Percentiles rank a stretch among this genome's conserved stretches.
Conservation (phyloP, 2,329 filamentous ascomycete species). For the Xylaria sp. region DNA sequence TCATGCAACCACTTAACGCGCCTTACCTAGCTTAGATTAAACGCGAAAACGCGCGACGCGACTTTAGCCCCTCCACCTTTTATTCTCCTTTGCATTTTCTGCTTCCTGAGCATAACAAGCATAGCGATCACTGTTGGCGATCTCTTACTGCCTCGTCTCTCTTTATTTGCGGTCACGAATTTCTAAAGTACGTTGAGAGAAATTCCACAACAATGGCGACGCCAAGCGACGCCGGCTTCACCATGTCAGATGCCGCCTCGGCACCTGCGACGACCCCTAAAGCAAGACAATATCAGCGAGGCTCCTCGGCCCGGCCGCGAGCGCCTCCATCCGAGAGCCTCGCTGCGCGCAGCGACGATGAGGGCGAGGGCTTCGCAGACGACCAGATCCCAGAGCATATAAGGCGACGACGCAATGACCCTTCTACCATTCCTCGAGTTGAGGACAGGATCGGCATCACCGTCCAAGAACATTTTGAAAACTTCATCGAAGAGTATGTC, state of each 20-base stretch:
- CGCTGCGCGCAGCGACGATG: slow-evolving; percentile 69
- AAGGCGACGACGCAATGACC: slow-evolving; percentile 57
- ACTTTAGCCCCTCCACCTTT: slow-evolving; percentile 35
- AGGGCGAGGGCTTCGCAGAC: slow-evolving; percentile 70
- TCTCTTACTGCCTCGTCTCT: neutral
- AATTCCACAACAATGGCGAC: slow-evolving; percentile 55
- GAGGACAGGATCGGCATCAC: slow-evolving; percentile 80
- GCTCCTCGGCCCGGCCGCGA: slow-evolving; percentile 64
- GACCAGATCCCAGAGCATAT: slow-evolving; percentile 67
- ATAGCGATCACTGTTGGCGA: slow-evolving; percentile 18
- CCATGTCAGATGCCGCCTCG: slow-evolving; percentile 66
- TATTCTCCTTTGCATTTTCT: slow-evolving; percentile 16
- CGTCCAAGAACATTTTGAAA: slow-evolving; percentile 80
- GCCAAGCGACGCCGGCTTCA: slow-evolving; percentile 65
- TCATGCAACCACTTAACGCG: slow-evolving; percentile 41
- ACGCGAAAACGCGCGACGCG: slow-evolving; percentile 38
- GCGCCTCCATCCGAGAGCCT: slow-evolving; percentile 71
- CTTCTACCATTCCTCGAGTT: slow-evolving; percentile 71
- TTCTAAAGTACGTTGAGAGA: neutral
- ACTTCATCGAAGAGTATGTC: slow-evolving; percentile 78
- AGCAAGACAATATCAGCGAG: slow-evolving; percentile 56
- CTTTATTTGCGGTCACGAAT: neutral
- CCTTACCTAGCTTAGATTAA: neutral
- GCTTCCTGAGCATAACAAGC: neutral
- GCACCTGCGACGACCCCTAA: slow-evolving; percentile 56